These are phyloP conservation scores for Herpotrichia juniperi DNA, from an alignment of 2,329 filamentous ascomycete species.

Conservation along the genomic window DNA sequence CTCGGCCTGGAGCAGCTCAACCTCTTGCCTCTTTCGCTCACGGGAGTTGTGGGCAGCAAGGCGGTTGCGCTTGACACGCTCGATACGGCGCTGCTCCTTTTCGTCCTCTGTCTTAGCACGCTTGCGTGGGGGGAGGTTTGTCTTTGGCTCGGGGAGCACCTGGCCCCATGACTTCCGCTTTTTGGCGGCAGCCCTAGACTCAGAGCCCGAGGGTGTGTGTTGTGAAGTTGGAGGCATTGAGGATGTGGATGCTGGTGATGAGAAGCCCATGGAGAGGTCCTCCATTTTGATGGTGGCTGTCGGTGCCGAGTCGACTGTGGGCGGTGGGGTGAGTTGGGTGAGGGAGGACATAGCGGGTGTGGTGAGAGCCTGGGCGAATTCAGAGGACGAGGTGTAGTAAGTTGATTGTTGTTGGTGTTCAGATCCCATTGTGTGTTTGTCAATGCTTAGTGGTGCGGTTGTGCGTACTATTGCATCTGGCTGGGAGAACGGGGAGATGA, in stretches of 20 bases:
- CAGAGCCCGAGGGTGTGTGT: constrained; percentile 20
- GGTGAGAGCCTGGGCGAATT: constrained; percentile 21
- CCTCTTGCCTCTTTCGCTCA: constrained; percentile 88
- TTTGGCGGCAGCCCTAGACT: constrained; percentile 69
- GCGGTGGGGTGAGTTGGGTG: constrained; percentile 26
- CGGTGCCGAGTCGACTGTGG: constrained; percentile 24
- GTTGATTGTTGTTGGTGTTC: constrained; percentile 31
- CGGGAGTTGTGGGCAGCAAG: constrained; percentile 95
- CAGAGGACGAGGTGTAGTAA: constrained; percentile 13
- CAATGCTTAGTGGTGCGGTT: constrained; percentile 28
- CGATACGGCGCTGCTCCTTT: constrained; percentile 96
- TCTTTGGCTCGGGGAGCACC: constrained; percentile 94
- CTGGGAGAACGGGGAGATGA: constrained; percentile 35
- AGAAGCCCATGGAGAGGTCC: constrained; percentile 41
- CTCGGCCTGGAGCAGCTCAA: constrained; percentile 77
- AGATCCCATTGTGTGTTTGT: constrained; percentile 33
- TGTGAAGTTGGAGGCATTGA: constrained; percentile 13
- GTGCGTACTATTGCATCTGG: constrained; percentile 33
- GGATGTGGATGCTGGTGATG: constrained; percentile 26
- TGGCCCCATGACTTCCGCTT: constrained; percentile 99
- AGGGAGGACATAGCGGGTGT: constrained; percentile 19
- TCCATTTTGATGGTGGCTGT: constrained; percentile 50
- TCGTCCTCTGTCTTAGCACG: constrained; percentile 98
- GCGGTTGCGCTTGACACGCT: constrained; percentile 95
- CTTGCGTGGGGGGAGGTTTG: constrained; percentile 92